Evolutionary conservation across 2,329 filamentous ascomycete species (phyloP).

Genomic region (Neonectria magnoliae): DNA sequence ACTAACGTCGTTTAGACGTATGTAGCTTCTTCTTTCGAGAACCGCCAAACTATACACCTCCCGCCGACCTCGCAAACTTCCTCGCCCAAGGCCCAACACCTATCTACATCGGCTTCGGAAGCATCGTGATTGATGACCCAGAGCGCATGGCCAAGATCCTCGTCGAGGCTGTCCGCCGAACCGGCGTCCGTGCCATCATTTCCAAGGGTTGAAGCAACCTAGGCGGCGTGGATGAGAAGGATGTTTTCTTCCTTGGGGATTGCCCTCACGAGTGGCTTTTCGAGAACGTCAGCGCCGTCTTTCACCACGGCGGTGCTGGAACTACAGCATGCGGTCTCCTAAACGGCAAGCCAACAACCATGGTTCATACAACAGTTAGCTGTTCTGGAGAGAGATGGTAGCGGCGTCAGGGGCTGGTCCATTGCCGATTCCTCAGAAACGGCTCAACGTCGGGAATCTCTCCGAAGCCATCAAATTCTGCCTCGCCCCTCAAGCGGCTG

Average conservation of each 20-base stretch:
- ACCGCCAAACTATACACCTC: conserved; percentile 63
- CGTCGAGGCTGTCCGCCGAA: conserved; percentile 69
- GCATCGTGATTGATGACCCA: conserved; percentile 76
- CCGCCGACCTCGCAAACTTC: conserved; percentile 63
- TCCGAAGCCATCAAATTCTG: conserved; percentile 28
- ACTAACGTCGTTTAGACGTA: conserved; percentile 46
- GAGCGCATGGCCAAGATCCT: conserved; percentile 72
- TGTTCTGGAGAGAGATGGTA: conserved; percentile 37
- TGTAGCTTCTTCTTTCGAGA: conserved; percentile 75
- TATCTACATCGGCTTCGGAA: conserved; percentile 78
- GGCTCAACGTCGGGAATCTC: conserved; percentile 19
- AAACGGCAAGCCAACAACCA: conserved; percentile 73
- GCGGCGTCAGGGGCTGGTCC: conserved; percentile 30
- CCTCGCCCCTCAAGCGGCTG: conserved; percentile 15
- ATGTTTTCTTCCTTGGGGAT: conserved; percentile 75
- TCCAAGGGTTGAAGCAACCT: conserved; percentile 79
- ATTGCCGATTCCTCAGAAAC: conserved; percentile 24
- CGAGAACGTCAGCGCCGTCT: conserved; percentile 68
- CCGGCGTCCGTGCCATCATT: conserved; percentile 73
- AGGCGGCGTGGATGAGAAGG: conserved; percentile 65
- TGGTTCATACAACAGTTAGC: conserved; percentile 58
- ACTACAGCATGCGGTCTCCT: conserved; percentile 77
- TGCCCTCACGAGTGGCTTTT: conserved; percentile 81
- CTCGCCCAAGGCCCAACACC: conserved; percentile 66
- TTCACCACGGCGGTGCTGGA: conserved; percentile 78